These are phyloP conservation scores for Apiotrichum montevideense DNA, from an alignment of 1,284 basidiomycete species.

Conservation along the genomic window DNA sequence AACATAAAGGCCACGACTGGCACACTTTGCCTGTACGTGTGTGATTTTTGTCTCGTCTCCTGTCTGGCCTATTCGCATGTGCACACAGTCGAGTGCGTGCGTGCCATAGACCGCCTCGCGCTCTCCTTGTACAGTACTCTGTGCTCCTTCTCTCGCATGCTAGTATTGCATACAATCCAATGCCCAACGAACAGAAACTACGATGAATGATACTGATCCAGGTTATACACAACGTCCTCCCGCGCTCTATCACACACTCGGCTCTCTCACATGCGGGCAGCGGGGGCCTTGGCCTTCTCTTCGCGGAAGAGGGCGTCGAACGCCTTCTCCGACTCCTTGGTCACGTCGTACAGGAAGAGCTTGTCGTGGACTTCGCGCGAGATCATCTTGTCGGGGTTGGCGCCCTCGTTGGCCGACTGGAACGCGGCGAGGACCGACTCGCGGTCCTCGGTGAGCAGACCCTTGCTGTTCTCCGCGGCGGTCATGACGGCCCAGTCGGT, in stretches of 20 bases:
- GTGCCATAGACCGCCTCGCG: too few relatives aligned
- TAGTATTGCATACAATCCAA: not conserved
- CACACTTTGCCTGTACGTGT: too few relatives aligned
- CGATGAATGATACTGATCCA: not conserved
- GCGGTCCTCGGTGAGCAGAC: constrained; percentile 36
- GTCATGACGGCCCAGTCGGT: constrained; percentile 42
- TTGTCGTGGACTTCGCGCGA: constrained; percentile 23
- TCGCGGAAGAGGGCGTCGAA: constrained; percentile 17
- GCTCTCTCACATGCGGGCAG: not conserved
- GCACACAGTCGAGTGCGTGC: too few relatives aligned
- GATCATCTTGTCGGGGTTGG: constrained; percentile 50
- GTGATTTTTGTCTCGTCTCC: too few relatives aligned
- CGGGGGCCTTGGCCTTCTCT: not conserved
- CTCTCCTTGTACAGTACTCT: too few relatives aligned
- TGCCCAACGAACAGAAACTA: not conserved
- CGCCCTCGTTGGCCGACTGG: constrained; percentile 19
- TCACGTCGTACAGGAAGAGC: constrained; percentile 27
- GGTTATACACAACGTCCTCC: not conserved
- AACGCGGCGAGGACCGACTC: constrained; percentile 27
- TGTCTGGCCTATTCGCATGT: too few relatives aligned
- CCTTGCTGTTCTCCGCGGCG: constrained; percentile 42
- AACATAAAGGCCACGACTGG: too few relatives aligned
- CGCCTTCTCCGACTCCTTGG: constrained; percentile 21
- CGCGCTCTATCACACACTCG: not conserved
- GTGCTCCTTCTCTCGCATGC: not conserved